Conservation (phyloP, 345 rosid genomes). For the Ricinus communis region DNA sequence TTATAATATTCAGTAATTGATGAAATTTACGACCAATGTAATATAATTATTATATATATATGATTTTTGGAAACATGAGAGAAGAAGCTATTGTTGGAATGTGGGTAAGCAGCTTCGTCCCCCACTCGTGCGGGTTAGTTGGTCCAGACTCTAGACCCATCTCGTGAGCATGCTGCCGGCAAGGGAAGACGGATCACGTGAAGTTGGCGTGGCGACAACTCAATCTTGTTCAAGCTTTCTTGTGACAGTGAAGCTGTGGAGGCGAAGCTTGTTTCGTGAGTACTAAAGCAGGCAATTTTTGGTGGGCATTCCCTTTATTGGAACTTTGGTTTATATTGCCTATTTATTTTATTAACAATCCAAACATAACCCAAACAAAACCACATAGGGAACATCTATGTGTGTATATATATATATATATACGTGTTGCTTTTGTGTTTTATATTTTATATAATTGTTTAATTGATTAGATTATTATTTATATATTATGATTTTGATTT, state of each 20-base stretch:
- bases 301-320: too few relatives aligned
- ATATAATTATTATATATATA: too few relatives aligned
- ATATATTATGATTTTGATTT: too few relatives aligned
- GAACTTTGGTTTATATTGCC: too few relatives aligned
- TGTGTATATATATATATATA: too few relatives aligned
- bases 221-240: not conserved
- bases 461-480: not conserved
- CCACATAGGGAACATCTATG: slow-evolving; percentile 4
- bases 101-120: slow-evolving; percentile 10
- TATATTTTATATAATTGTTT: not conserved
- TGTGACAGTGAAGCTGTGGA: not conserved
- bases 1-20: too few relatives aligned
- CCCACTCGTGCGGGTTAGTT: slow-evolving; percentile 10
- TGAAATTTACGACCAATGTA: too few relatives aligned
- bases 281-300: not conserved
- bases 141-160: slow-evolving; percentile 7
- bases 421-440: not conserved
- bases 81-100: not conserved
- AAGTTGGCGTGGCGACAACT: not conserved
- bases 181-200: not conserved
- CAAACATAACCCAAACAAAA: not conserved
- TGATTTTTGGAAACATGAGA: not conserved
- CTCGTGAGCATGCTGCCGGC: slow-evolving; percentile 5
- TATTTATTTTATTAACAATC: too few relatives aligned
- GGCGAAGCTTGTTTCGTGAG: not conserved